Evolutionary conservation across 2,329 filamentous ascomycete species (phyloP).

Genomic region (Gnomoniopsis smithogilvyi): DNA sequence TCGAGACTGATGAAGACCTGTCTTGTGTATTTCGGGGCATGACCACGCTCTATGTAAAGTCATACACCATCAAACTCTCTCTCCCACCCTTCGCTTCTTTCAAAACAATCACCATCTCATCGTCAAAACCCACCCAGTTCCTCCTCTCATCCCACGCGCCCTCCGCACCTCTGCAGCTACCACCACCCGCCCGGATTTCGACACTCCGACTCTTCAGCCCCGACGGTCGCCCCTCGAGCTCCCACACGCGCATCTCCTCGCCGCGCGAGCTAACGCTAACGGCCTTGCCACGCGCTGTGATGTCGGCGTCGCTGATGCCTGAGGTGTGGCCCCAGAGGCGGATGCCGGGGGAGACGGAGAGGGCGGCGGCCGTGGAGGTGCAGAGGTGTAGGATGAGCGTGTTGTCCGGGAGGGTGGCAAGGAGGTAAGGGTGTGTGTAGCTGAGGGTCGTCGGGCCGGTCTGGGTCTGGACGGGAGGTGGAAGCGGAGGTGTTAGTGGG

Average conservation of each 20-base stretch:
- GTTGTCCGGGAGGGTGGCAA: constrained; percentile 82
- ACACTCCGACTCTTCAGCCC: constrained; percentile 40
- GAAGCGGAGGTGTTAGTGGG: not conserved
- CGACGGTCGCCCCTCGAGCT: constrained; percentile 68
- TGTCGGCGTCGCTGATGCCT: constrained; percentile 79
- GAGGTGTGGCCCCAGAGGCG: constrained; percentile 91
- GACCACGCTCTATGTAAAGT: constrained; percentile 62
- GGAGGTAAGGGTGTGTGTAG: constrained; percentile 78
- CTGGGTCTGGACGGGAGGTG: constrained; percentile 18
- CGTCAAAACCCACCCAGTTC: constrained; percentile 82
- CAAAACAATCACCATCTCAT: constrained; percentile 85
- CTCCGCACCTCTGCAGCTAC: not conserved
- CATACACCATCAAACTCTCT: constrained; percentile 78
- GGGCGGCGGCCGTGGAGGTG: constrained; percentile 62
- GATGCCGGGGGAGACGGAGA: constrained; percentile 70
- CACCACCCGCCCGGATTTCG: constrained; percentile 36
- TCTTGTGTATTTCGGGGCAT: too few relatives aligned
- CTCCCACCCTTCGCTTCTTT: constrained; percentile 65
- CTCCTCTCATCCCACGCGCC: constrained; percentile 42
- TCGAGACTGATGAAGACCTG: too few relatives aligned
- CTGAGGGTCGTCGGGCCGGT: constrained; percentile 60
- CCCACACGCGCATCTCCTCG: constrained; percentile 81
- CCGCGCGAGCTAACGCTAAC: constrained; percentile 84
- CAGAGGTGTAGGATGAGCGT: constrained; percentile 81
- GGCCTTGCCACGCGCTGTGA: constrained; percentile 80